Base-by-base conservation (phyloP, 768 basidiomycete species). In the Lactarius hengduanensis region DNA sequence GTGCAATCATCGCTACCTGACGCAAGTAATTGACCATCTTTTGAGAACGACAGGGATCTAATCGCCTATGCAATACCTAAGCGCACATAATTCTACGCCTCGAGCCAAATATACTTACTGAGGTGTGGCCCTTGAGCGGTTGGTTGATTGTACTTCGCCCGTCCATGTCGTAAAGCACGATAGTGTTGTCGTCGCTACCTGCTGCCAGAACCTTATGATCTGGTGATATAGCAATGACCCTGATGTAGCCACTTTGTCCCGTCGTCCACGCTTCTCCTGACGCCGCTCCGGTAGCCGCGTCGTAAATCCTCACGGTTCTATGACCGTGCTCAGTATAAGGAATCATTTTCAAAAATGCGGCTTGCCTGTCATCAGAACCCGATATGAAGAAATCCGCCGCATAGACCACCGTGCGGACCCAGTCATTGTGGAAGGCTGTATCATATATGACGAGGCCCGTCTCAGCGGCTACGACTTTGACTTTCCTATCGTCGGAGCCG, bases 191-290 rank as follows among this genome's bases (percentile, higher is more conserved):
- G 38, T 66, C 40, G 20, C 67, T 62, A 15, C 67, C 64, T 18
- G 56, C 43, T 28, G 59, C 74, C 50, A 78, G 62, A 9, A 63
- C 59, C 32, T 11, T 68, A 11, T 70, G 67, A 71, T 77, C 68
- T 43, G 70, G 69, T 16, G 76, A 76, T 56, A 73, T 69, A 22
- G 69, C 74, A 61, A 75, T 45, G 63, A 71, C 70, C 11, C 43
- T 43, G 0, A 73, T 54, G 32, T 38, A 26, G 16, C 15, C 8
- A 20, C 16, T 61, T 13, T 76, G 67, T 58, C 60, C 64, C 1
- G 55, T 45, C 26, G 50, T 15, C 66, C 59, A 68, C 6, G 59
- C 54, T 15, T 65, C 64, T 26, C 64, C 57, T 15, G 56, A 56
- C 13, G 22, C 40, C 18, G 32, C 22, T 40, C 67, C 67, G 0